phyloP scores from a whole-genome alignment of 2,329 filamentous ascomycete species.

The Epicoccum sorghinum region DNA sequence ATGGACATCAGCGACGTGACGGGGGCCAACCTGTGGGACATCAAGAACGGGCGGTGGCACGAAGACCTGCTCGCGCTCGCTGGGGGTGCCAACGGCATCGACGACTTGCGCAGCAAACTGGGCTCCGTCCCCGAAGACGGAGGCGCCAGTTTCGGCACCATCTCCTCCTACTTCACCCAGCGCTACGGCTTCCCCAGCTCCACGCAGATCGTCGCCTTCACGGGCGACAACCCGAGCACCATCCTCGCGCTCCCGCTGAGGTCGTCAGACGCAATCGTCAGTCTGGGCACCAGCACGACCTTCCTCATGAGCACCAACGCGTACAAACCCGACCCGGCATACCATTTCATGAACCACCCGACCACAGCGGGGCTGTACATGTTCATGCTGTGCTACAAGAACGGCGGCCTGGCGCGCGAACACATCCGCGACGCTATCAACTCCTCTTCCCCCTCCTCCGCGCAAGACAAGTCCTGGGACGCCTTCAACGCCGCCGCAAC shows the following conservation, averaged over 20 bases:
- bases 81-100: conserved; percentile 59
- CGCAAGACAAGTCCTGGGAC: conserved; percentile 65
- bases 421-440: conserved; percentile 84
- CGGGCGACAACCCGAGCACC: conserved; percentile 94
- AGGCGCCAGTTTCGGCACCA: conserved; percentile 74
- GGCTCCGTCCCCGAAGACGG: conserved; percentile 82
- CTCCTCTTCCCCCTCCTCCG: conserved; percentile 44
- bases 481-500: conserved; percentile 78
- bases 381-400: conserved; percentile 99
- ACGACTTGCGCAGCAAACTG: conserved; percentile 75
- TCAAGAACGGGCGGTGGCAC: conserved; percentile 74
- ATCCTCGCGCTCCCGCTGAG: conserved; percentile 89
- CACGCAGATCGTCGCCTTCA: conserved; percentile 84
- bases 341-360: conserved; percentile 98
- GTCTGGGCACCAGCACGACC: conserved; percentile 91
- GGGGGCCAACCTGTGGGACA: conserved; percentile 97
- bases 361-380: conserved; percentile 91
- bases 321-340: conserved; percentile 87
- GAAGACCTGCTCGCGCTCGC: conserved; percentile 76
- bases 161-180: conserved; percentile 78
- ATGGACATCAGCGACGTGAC: conserved; percentile 95
- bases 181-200: conserved; percentile 78
- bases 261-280: conserved; percentile 90
- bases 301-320: conserved; percentile 96
- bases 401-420: conserved; percentile 91